Evolutionary conservation across 768 basidiomycete species (phyloP).

Genomic region (Naganishia friedmannii): DNA sequence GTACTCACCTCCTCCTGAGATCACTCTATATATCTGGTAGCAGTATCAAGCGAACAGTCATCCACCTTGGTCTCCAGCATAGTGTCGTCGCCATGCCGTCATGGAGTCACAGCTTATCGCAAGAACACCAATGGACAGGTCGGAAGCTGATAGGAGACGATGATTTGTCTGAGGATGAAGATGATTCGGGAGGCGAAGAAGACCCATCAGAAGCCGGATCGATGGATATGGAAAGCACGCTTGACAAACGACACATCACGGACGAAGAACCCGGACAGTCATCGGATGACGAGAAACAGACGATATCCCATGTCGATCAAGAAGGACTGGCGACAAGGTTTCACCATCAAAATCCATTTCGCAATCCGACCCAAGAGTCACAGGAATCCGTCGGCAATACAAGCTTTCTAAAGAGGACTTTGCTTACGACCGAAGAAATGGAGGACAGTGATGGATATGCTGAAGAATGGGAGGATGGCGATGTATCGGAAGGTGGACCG

Average conservation of each 20-base stretch:
- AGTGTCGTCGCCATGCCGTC: neutral
- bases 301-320: no score
- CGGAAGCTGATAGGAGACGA: constrained; percentile 1
- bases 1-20: neutral
- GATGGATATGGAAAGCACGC: neutral
- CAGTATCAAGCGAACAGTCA: neutral
- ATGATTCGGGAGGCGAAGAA: neutral
- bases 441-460: constrained; percentile 1
- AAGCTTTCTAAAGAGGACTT: neutral
- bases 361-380: neutral
- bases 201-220: no score
- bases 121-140: constrained; percentile 15
- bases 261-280: no score
- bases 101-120: neutral
- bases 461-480: neutral
- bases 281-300: no score
- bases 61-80: no score
- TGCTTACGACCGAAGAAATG: constrained; percentile 12
- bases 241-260: no score
- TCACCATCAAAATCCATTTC: neutral
- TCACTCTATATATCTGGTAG: neutral
- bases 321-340: neutral
- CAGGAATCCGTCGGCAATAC: neutral
- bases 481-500: neutral
- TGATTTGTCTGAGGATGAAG: neutral